phyloP scores from a whole-genome alignment of 78 protist species.

The Cavenderia fasciculata region DNA sequence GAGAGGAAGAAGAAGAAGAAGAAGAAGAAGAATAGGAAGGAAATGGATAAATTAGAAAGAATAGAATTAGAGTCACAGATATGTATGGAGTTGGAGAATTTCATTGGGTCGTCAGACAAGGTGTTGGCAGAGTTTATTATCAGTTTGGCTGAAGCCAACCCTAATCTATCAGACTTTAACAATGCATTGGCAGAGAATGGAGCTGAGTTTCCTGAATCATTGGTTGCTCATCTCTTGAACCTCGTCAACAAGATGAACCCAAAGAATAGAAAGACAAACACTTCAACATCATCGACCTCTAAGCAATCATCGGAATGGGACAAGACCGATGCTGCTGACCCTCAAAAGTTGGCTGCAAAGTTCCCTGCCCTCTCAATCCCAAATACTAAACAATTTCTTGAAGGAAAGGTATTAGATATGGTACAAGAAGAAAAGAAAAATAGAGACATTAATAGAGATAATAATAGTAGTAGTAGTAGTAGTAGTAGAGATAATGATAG shows the following conservation, averaged over 20 bases:
- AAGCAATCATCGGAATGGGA: slow-evolving; percentile 18
- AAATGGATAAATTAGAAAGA: slow-evolving; percentile 69
- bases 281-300: neutral
- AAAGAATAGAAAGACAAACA: slow-evolving; percentile 16
- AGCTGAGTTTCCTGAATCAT: slow-evolving; percentile 84
- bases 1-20: too few relatives aligned
- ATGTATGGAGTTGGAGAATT: slow-evolving; percentile 90
- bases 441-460: slow-evolving; percentile 9
- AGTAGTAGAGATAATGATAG: slow-evolving; percentile 25
- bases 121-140: slow-evolving; percentile 93
- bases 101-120: slow-evolving; percentile 88
- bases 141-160: slow-evolving; percentile 66
- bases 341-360: neutral
- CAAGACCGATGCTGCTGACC: neutral
- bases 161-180: slow-evolving; percentile 35
- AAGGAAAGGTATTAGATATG: slow-evolving; percentile 13
- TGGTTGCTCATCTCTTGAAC: slow-evolving; percentile 54
- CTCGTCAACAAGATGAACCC: slow-evolving; percentile 81
- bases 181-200: slow-evolving; percentile 76
- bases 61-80: slow-evolving; percentile 85
- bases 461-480: neutral
- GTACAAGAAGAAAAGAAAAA: neutral
- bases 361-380: slow-evolving; percentile 87
- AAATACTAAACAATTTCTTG: slow-evolving; percentile 26
- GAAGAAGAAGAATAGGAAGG: neutral